These are phyloP conservation scores for Teunomyces kruisii DNA, from an alignment of 805 yeast species.

Conservation along the genomic window DNA sequence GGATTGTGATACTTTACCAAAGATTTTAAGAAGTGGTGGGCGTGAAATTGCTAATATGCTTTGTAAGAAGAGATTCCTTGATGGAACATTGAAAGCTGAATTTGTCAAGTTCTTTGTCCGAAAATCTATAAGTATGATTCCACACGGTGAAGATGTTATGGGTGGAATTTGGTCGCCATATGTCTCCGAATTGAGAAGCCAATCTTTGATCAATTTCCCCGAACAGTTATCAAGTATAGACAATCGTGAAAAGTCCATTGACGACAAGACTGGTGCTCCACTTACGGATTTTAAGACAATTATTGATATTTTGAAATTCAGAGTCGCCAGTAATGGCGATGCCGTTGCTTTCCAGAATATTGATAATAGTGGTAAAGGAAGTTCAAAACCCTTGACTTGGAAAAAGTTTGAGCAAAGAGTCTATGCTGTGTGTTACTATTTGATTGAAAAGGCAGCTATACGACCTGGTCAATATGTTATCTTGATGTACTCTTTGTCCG, in stretches of 20 bases:
- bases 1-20: conserved; percentile 77
- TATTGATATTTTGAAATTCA: conserved; percentile 72
- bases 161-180: conserved; percentile 88
- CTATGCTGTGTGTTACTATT: conserved; percentile 69
- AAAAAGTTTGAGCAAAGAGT: conserved; percentile 74
- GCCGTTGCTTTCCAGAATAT: conserved; percentile 66
- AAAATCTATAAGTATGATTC: conserved; percentile 61
- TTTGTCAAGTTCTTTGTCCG: conserved; percentile 77
- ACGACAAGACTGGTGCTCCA: conserved; percentile 73
- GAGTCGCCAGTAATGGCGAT: conserved; percentile 74
- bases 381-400: conserved; percentile 58
- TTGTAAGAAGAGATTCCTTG: conserved; percentile 72
- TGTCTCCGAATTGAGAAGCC: conserved; percentile 63
- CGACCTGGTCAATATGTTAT: conserved; percentile 72
- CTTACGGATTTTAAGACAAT: conserved; percentile 71
- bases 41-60: conserved; percentile 90
- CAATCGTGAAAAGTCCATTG: conserved; percentile 70
- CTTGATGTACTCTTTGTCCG: conserved; percentile 81
- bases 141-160: conserved; percentile 69
- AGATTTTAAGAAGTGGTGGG: conserved; percentile 81
- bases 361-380: conserved; percentile 34
- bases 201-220: conserved; percentile 61
- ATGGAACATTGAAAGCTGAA: conserved; percentile 75
- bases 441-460: conserved; percentile 64
- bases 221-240: conserved; percentile 82